Evolutionary conservation across 139 green algal species (phyloP), one percentile per base, ranked within the genome.

Genomic region (Chlamydomonas sphaeroides): DNA sequence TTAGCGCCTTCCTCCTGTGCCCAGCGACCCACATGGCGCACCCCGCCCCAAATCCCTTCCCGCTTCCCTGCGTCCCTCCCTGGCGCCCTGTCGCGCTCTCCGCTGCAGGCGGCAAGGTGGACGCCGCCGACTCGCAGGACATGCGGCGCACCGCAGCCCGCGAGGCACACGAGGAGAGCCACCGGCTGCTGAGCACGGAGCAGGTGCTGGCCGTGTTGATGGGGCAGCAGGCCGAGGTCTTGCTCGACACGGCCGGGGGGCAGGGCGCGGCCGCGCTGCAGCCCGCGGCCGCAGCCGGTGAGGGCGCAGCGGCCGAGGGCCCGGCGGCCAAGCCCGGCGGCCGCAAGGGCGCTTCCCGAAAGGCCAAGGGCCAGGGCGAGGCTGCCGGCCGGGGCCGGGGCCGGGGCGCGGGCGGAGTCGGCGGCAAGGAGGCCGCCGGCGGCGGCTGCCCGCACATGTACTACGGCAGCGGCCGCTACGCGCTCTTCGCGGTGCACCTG

Each of bases 101-200:
- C 67, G 26, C n/a, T 48, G 23, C 77, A 84, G 77, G 77, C 20
- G 77, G 77, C 49, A 84, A 84, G 35, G 26, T 74, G 17, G 35
- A 45, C 1, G 5, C 6, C 1, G 26, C 28, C 8, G 65, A 84
- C 32, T 2, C 5, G 2, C 18, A 5, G 7, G 77, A 76, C 35
- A 32, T 62, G 18, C 65, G 48, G 14, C 26, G 28, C 6, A 84
- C 77, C 0, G 77, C 77, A 1, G 63, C 49, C 8, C 77, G 77
- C 0, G 77, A 84, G 51, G 77, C 49, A 5, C 11, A 76, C 35
- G 77, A 84, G 35, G 77, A 84, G 51, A 68, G 48, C 18, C 77
- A 84, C 65, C 23, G 65, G 21, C 36, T 74, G 63, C 38, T 84
- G 49, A 3, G 21, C 4, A 11, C 32, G 45, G 14, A 36, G 41